phyloP scores from a whole-genome alignment of 768 basidiomycete genomes.

The Mycena galopus region DNA sequence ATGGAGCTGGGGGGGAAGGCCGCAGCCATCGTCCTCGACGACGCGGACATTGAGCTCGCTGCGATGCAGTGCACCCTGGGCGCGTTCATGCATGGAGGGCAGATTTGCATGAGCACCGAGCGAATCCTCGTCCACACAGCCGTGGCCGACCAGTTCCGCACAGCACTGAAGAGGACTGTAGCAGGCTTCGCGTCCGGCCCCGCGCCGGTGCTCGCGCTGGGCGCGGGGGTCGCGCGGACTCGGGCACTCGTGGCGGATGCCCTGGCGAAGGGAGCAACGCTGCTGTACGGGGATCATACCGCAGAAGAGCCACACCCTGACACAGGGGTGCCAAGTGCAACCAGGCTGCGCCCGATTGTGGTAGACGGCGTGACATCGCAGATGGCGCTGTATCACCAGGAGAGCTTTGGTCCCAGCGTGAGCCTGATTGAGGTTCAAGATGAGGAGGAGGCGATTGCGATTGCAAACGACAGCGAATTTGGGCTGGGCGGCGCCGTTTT shows the following conservation, averaged over 20 bases:
- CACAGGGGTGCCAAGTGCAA: constrained; percentile 22
- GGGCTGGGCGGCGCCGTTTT: constrained; percentile 34
- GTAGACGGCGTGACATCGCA: constrained; percentile 33
- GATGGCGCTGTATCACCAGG: constrained; percentile 31
- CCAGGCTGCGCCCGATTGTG: constrained; percentile 23
- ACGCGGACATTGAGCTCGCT: constrained; percentile 66
- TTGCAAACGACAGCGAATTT: constrained; percentile 35
- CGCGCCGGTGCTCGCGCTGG: constrained; percentile 28
- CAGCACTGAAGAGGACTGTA: constrained; percentile 60
- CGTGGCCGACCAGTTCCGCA: constrained; percentile 72
- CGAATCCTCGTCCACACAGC: constrained; percentile 67
- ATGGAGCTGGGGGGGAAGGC: constrained; percentile 70
- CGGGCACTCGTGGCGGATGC: constrained; percentile 31
- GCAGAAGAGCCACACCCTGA: constrained; percentile 30
- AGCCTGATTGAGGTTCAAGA: constrained; percentile 26
- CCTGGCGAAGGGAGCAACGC: constrained; percentile 30
- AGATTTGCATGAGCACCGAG: constrained; percentile 72
- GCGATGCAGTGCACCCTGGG: constrained; percentile 62
- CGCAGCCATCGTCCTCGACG: constrained; percentile 63
- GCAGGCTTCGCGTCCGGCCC: constrained; percentile 42
- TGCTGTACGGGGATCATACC: constrained; percentile 28
- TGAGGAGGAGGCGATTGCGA: constrained; percentile 33
- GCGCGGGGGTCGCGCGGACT: constrained; percentile 22
- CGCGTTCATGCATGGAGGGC: constrained; percentile 62
- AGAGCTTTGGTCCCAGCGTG: constrained; percentile 36